Evolutionary conservation across 371 early-diverging fungal genomes (phyloP), one percentile per base, ranked within the genome.

Genomic region (Apophysomyces trapeziformis): DNA sequence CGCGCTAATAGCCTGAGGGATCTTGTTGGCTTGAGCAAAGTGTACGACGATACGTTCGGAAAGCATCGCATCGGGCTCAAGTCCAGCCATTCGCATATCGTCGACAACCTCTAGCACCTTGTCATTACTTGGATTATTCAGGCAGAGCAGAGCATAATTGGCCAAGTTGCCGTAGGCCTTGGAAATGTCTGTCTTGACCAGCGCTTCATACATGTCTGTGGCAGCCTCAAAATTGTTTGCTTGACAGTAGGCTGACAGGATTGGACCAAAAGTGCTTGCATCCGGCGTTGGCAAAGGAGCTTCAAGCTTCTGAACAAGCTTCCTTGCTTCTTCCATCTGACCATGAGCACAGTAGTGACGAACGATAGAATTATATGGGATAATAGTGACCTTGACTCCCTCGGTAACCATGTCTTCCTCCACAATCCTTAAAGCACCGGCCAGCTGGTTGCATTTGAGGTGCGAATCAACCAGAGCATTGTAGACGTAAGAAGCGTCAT

Each of bases 401-500:
- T 71, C 68, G 4, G 68, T 38, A 1, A 70, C 54, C 78, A 82
- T 79, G 37, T 75, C 78, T 36, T 76, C 47, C 21, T 77, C 70
- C 11, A 85, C 63, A n/a, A 85, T 76, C 8, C 66, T 69, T 54
- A 83, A 65, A 1, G 85, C 84, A 16, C 71, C 78, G 6, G 71
- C 63, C 11, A 80, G 39, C 21, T 71, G 72, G 39, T 67, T 59
- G 60, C 82, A 83, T 14, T 79, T 79, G 38, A 83, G 65, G 62
- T 83, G 77, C 36, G 79, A 74, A 63, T 80, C 82, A 1, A 85
- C 79, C 1, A 85, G 44, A 1, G 82, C 77, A 66, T 83, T 80
- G 60, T 82, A 85, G n/a, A 85, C 75, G 54, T 77, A 77, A 26
- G 80, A 76, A 11, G 82, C 69, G 65, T 85, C 84, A 54, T 79